Conservation (phyloP, 116 monocot genomes). For the Posidonia oceanica region DNA sequence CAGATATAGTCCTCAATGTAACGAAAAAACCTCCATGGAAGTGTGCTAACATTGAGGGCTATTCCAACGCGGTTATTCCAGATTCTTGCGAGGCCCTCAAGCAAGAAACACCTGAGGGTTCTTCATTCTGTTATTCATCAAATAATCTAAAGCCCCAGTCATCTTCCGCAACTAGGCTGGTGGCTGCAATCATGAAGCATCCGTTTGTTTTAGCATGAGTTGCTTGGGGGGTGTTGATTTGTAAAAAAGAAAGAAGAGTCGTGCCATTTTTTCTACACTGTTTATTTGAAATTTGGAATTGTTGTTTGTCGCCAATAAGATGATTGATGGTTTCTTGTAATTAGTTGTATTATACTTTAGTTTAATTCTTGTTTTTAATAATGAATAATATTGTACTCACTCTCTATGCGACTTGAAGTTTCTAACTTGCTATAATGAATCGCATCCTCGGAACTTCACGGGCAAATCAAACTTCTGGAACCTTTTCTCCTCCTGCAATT, state of each 20-base stretch:
- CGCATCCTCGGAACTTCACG: too few relatives aligned
- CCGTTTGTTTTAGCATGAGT: neutral
- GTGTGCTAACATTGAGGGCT: slow-evolving; percentile 51
- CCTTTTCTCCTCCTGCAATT: too few relatives aligned
- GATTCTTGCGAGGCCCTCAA: slow-evolving; percentile 44
- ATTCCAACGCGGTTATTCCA: slow-evolving; percentile 50
- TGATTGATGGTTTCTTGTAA: neutral
- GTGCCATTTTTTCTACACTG: neutral
- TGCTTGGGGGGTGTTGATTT: neutral
- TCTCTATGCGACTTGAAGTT: too few relatives aligned
- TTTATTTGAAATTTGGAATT: neutral
- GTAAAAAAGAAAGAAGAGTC: slow-evolving; percentile 3
- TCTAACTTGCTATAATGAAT: too few relatives aligned
- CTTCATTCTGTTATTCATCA: slow-evolving; percentile 37
- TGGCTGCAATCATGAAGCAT: slow-evolving; percentile 11
- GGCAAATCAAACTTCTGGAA: too few relatives aligned
- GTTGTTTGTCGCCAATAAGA: neutral
- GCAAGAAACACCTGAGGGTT: slow-evolving; percentile 14
- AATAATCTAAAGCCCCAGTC: slow-evolving; percentile 2
- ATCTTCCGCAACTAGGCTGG: slow-evolving; percentile 12
- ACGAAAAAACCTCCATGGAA: slow-evolving; percentile 48
- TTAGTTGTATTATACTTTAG: neutral
- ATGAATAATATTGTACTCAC: too few relatives aligned
- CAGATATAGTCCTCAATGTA: slow-evolving; percentile 39
- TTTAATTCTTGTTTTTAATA: too few relatives aligned